phyloP scores from a whole-genome alignment of 2,329 filamentous ascomycete genomes.

The Cordyceps militaris region DNA sequence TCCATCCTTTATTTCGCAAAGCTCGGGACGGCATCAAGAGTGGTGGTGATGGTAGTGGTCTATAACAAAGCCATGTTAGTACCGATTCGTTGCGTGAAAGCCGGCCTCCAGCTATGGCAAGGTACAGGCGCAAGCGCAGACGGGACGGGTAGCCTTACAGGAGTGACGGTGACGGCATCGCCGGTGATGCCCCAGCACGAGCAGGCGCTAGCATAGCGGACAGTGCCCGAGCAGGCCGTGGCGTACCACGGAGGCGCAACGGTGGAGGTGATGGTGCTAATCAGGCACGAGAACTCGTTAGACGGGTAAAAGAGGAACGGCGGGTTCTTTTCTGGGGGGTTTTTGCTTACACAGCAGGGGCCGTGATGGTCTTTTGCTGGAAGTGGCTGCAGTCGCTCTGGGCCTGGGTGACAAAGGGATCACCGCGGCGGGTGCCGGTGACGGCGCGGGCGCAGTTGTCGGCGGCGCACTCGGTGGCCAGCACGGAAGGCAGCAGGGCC shows the following conservation, averaged over 20 bases:
- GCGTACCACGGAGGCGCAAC: slow-evolving; percentile 19
- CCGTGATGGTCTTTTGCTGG: slow-evolving; percentile 7
- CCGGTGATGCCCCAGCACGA: slow-evolving; percentile 21
- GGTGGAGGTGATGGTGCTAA: background rate
- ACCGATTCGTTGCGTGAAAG: too few relatives aligned
- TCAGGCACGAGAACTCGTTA: background rate
- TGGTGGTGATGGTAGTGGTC: too few relatives aligned
- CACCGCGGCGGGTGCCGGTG: slow-evolving; percentile 9
- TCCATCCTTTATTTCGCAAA: too few relatives aligned
- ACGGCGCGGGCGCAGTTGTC: slow-evolving; percentile 13
- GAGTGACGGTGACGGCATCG: slow-evolving; percentile 14
- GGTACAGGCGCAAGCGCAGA: too few relatives aligned
- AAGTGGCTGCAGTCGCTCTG: slow-evolving; percentile 7
- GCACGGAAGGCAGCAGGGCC: background rate
- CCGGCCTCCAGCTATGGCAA: too few relatives aligned
- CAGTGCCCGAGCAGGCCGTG: slow-evolving; percentile 17
- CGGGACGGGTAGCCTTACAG: background rate
- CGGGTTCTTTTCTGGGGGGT: background rate
- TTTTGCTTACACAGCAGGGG: background rate
- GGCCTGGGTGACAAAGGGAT: background rate
- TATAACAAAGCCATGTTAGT: too few relatives aligned
- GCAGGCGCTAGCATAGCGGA: slow-evolving; percentile 22
- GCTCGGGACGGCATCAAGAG: too few relatives aligned
- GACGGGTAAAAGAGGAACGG: background rate
- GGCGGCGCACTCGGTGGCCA: background rate